These are phyloP conservation scores for Corymbia calophylla DNA, from an alignment of 441 rosid species.

Conservation along the genomic window DNA sequence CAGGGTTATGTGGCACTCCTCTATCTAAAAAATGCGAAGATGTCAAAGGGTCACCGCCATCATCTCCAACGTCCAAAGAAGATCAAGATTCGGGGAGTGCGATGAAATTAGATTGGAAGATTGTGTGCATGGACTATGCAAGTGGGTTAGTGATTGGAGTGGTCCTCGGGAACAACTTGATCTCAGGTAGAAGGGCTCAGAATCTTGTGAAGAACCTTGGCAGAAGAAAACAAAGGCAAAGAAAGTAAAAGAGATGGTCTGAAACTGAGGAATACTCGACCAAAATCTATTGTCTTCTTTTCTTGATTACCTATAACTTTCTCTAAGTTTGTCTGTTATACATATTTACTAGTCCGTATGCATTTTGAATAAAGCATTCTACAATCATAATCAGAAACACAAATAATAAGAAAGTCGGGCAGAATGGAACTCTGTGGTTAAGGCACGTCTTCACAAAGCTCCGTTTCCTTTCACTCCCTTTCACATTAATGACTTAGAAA, in stretches of 20 bases:
- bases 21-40: background rate
- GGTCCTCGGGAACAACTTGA: background rate
- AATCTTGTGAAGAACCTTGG: background rate
- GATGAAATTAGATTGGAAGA: slow-evolving; percentile 9
- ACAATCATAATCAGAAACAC: background rate
- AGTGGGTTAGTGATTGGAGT: background rate
- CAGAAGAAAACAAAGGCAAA: background rate
- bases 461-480: background rate
- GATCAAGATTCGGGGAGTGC: background rate
- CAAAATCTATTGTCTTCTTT: background rate
- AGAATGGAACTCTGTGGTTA: background rate
- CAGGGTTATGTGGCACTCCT: slow-evolving; percentile 3
- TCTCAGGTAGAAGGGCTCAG: background rate
- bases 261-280: background rate
- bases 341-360: background rate
- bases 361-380: background rate
- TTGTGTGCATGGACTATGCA: background rate
- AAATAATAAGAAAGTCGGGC: background rate
- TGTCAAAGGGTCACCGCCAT: background rate
- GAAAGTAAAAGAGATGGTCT: background rate
- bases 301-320: no score
- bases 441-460: background rate
- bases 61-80: background rate
- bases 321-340: background rate
- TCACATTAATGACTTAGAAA: background rate